phyloP scores from a whole-genome alignment of 495 filamentous ascomycete genomes.

The Tuber melanosporum region DNA sequence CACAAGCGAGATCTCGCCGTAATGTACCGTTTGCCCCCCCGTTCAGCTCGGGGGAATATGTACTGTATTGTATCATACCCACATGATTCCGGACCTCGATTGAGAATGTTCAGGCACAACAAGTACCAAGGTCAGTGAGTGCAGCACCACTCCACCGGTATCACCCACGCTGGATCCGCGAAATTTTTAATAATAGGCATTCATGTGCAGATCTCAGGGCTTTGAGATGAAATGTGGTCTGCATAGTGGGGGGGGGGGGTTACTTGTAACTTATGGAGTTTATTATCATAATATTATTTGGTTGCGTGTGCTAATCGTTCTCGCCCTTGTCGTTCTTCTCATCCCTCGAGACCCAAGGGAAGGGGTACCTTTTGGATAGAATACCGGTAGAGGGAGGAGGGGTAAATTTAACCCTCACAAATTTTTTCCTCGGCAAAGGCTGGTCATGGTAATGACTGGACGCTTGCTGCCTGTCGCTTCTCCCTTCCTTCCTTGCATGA shows the following conservation, averaged over 20 bases:
- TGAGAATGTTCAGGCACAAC: neutral
- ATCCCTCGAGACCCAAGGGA: neutral
- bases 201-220: neutral
- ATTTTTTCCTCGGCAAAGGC: neutral
- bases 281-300: neutral
- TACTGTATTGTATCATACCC: neutral
- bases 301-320: neutral
- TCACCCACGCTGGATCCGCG: neutral
- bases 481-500: neutral
- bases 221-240: neutral
- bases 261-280: neutral
- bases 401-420: neutral
- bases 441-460: neutral
- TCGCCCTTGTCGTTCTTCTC: neutral
- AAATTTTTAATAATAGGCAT: neutral
- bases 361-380: neutral
- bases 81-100: neutral
- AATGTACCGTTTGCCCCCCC: neutral
- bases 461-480: neutral
- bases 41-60: neutral
- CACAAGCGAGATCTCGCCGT: neutral
- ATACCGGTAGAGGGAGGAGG: neutral
- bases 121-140: neutral
- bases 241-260: neutral
- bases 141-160: neutral